These are phyloP conservation scores for Talaromyces borbonicus DNA, from an alignment of 495 filamentous ascomycete species.

Conservation along the genomic window DNA sequence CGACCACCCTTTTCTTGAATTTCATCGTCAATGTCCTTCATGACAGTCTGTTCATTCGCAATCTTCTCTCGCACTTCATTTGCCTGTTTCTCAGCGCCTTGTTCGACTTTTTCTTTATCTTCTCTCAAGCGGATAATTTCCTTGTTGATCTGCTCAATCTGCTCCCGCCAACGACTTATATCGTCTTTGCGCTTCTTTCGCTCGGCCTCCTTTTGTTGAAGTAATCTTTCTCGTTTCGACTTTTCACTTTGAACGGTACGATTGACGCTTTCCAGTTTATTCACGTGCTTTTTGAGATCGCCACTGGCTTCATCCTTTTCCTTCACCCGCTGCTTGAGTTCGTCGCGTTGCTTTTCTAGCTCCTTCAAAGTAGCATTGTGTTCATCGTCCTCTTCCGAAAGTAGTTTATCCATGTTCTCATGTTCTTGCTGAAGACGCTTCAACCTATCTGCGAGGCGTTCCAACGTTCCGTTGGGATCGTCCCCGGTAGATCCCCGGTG, in stretches of 20 bases:
- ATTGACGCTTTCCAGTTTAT: conserved; percentile 71
- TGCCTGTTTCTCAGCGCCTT: conserved; percentile 34
- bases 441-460: conserved; percentile 57
- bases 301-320: conserved; percentile 82
- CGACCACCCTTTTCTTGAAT: conserved; percentile 50
- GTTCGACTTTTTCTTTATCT: conserved; percentile 36
- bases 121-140: conserved; percentile 38
- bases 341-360: conserved; percentile 56
- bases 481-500: conserved; percentile 22
- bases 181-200: conserved; percentile 52
- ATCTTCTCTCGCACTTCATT: conserved; percentile 42
- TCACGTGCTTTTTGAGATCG: conserved; percentile 70
- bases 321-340: conserved; percentile 61
- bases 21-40: conserved; percentile 52
- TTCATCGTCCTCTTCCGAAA: conserved; percentile 60
- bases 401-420: conserved; percentile 59
- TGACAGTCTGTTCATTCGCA: conserved; percentile 38
- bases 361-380: conserved; percentile 51
- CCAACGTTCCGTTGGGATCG: conserved; percentile 34
- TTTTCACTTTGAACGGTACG: conserved; percentile 73
- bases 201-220: conserved; percentile 54
- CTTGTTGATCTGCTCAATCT: conserved; percentile 38
- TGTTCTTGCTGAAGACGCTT: conserved; percentile 64
- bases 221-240: conserved; percentile 59
- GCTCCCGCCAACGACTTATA: conserved; percentile 46